Conservation (phyloP, 2,329 filamentous ascomycete genomes). For the Helminthosporium solani region DNA sequence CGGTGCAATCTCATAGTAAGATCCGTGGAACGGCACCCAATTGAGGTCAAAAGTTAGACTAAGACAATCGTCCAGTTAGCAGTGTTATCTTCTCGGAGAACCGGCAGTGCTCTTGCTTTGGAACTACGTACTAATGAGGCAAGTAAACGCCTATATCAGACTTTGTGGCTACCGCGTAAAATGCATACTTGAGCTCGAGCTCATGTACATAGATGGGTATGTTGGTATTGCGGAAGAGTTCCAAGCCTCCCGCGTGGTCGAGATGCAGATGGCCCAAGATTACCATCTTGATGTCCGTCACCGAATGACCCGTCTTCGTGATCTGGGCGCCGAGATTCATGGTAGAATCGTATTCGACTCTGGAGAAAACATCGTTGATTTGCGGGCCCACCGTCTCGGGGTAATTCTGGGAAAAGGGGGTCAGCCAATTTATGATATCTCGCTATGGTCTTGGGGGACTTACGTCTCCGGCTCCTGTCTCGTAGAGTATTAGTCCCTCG, state of each 20-base stretch:
- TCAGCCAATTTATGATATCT: too few species aligned
- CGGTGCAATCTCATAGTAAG: conserved; percentile 35
- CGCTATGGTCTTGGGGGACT: not conserved
- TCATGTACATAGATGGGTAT: conserved; percentile 43
- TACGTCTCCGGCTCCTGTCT: conserved; percentile 33
- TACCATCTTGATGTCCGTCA: conserved; percentile 40
- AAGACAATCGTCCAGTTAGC: too few species aligned
- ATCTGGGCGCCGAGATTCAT: conserved; percentile 28
- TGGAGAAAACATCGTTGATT: conserved; percentile 36
- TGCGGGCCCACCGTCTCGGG: conserved; percentile 30
- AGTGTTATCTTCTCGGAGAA: too few species aligned
- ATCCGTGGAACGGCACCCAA: conserved; percentile 38
- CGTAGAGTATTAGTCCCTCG: conserved; percentile 40
- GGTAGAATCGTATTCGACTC: conserved; percentile 24
- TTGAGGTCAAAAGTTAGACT: conserved; percentile 38
- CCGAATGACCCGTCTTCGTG: conserved; percentile 33
- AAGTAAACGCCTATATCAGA: conserved; percentile 38
- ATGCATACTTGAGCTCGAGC: conserved; percentile 41
- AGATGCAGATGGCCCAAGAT: conserved; percentile 42
- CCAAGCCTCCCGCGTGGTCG: conserved; percentile 41
- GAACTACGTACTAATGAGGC: conserved; percentile 27
- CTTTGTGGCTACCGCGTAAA: conserved; percentile 40
- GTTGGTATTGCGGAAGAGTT: conserved; percentile 36
- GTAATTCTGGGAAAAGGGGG: conserved; percentile 19
- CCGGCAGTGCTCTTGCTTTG: too few species aligned